Base-by-base conservation (phyloP, 176 grass and related monocot genomes). In the Ananas comosus region DNA sequence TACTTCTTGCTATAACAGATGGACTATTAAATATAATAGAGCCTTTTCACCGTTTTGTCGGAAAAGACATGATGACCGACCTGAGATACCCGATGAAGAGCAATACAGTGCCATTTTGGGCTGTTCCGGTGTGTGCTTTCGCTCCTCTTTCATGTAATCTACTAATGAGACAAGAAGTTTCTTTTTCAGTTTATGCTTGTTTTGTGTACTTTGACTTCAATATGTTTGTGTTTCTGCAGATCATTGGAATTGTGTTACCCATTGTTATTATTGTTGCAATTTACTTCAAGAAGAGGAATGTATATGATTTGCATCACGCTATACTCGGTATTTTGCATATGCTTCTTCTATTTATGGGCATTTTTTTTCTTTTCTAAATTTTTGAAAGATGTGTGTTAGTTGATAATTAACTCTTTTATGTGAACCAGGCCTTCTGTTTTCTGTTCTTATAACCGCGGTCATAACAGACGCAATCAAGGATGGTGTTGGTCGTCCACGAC, bases 61-160 rank as follows among this genome's bases (percentile, higher is more conserved):
- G 90, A 64, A 88, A 25, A 80, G 90, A 93, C 72, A 93, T 93
- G 90, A 89, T 93, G 90, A 86, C 80, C 61, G 86, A 93, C 59
- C 65, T 93, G 73, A 86, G 83, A 72, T 93, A 93, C 72, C 90
- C 90, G 57, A 63, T 93, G 69, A 89, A 89, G 51, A 79, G 67
- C 74, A 93, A 89, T 66, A 93, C 90, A 9, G 80, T 93, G 53
- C 90, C 90, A 42, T 83, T 89, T 77, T 93, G 90, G 90, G 86
- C 58, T 76, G 90, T 93, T 85, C 90, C 90, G 65, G 90, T 93
- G 74, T 63, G 80, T 83, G 54, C 51, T 52, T 23, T 42, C 33
- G 0, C 33, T 6, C 6, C 33, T 42, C 33, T 42, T 42, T 42
- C 33, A 42, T 42, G 33, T 42, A 42, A 42, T 42, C 33, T 42